Conservation (phyloP, 2,329 filamentous ascomycete genomes). For the Phoma sp. region DNA sequence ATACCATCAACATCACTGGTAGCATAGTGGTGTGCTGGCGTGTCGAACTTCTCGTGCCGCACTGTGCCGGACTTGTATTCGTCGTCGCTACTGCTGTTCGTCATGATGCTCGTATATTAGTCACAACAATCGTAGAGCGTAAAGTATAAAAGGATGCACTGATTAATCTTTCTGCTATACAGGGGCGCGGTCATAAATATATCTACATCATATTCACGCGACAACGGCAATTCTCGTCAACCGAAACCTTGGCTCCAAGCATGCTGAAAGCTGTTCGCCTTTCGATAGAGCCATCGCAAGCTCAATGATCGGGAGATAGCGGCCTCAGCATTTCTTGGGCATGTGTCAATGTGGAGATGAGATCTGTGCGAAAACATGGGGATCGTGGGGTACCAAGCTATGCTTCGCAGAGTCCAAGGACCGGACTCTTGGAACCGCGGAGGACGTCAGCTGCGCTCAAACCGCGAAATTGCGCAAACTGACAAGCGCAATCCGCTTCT, state of each 20-base stretch:
- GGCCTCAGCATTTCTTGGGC: slow-evolving; percentile 9
- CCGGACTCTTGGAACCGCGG: background rate
- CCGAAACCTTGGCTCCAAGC: slow-evolving; percentile 13
- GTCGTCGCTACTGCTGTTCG: slow-evolving; percentile 21
- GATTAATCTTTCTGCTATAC: too few relatives aligned
- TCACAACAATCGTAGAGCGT: background rate
- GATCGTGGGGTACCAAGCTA: slow-evolving; percentile 12
- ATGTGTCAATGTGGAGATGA: slow-evolving; percentile 3
- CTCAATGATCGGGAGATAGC: background rate
- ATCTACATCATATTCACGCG: background rate
- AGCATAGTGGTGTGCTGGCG: background rate
- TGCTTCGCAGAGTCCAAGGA: background rate
- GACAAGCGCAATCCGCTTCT: background rate
- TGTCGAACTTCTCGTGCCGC: slow-evolving; percentile 17
- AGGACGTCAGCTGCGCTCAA: background rate
- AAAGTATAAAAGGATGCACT: background rate
- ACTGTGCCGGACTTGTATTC: slow-evolving; percentile 17
- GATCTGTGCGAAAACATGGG: background rate
- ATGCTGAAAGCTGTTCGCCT: background rate
- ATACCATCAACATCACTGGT: slow-evolving; percentile 20
- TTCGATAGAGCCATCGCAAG: background rate
- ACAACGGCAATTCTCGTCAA: slow-evolving; percentile 12
- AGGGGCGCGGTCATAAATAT: slow-evolving; percentile 6
- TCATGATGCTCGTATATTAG: background rate
- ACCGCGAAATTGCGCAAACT: background rate